phyloP scores from a whole-genome alignment of 1,139 yeast species.

The Hansenula sp. region DNA sequence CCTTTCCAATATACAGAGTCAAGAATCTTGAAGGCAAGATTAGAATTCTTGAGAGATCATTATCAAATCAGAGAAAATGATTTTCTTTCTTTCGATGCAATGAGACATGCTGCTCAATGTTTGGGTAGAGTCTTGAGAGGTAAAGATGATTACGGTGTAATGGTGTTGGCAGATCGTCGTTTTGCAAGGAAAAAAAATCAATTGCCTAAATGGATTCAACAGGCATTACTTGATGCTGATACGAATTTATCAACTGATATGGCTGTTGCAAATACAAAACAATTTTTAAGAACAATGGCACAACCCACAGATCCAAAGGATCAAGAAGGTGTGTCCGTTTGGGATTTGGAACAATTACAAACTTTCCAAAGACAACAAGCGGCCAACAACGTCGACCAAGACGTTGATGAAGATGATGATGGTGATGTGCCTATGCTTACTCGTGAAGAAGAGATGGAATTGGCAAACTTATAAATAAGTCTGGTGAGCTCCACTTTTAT shows the following conservation, averaged over 20 bases:
- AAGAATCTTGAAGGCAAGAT: conserved; percentile 87
- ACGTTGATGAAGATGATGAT: conserved; percentile 22
- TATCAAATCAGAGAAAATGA: conserved; percentile 92
- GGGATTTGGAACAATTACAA: conserved; percentile 74
- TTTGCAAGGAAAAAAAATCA: conserved; percentile 83
- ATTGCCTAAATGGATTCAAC: conserved; percentile 96
- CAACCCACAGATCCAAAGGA: conserved; percentile 91
- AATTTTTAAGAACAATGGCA: conserved; percentile 87
- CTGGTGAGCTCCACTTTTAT: too few relatives aligned
- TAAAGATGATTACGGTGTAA: conserved; percentile 96
- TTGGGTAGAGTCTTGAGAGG: conserved; percentile 96
- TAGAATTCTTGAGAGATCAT: conserved; percentile 90
- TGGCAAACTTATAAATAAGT: conserved; percentile 11
- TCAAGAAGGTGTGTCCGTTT: conserved; percentile 91
- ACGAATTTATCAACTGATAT: conserved; percentile 91
- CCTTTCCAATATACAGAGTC: conserved; percentile 99
- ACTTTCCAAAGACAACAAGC: conserved; percentile 54
- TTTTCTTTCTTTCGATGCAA: conserved; percentile 94
- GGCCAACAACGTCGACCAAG: conserved; percentile 8
- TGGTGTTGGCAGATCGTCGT: conserved; percentile 95
- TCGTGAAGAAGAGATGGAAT: conserved; percentile 21
- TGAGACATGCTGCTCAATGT: conserved; percentile 99
- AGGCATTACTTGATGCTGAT: conserved; percentile 88
- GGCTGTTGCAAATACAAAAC: conserved; percentile 94
- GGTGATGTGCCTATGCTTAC: conserved; percentile 23